Percentiles rank a stretch among this genome's conserved stretches.
phyloP scores from a whole-genome alignment of 108 stramenopile species.

The Skeletonema tropicum region DNA sequence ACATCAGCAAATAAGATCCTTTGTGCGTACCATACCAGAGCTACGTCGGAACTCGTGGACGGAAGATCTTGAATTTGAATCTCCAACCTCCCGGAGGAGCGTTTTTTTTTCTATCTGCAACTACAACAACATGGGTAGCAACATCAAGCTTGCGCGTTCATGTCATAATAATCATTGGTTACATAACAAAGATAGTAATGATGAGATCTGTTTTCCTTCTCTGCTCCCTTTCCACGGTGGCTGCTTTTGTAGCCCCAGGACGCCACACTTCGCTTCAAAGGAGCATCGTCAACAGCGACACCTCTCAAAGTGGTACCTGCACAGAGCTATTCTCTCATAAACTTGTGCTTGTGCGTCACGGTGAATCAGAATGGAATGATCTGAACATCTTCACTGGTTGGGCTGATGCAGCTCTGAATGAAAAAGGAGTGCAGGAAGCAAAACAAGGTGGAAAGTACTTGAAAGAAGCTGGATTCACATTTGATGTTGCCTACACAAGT shows the following conservation, averaged over 20 bases:
- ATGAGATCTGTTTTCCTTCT: neutral
- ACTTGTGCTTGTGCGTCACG: slow-evolving; percentile 90
- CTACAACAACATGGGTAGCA: neutral
- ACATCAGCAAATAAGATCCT: neutral
- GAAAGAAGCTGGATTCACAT: slow-evolving; percentile 65
- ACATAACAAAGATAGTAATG: neutral
- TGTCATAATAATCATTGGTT: neutral
- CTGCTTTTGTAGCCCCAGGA: slow-evolving; percentile 1
- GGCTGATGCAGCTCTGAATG: slow-evolving; percentile 90
- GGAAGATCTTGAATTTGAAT: neutral
- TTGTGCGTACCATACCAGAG: neutral
- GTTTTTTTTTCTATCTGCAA: neutral
- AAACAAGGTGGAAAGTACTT: slow-evolving; percentile 82
- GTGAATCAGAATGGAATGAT: slow-evolving; percentile 97
- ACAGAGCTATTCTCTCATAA: slow-evolving; percentile 8
- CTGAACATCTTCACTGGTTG: slow-evolving; percentile 91
- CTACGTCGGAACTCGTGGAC: neutral
- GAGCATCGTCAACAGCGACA: neutral
- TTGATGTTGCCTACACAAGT: slow-evolving; percentile 97
- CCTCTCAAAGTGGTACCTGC: neutral
- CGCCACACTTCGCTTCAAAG: slow-evolving; percentile 4
- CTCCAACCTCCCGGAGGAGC: neutral
- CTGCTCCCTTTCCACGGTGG: slow-evolving; percentile 1
- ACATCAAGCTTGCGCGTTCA: neutral
- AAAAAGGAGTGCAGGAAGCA: slow-evolving; percentile 89